A percentile compares a stretch with the other conserved stretches of the same genome.
Evolutionary conservation across 2,329 filamentous ascomycete species (phyloP).

Genomic region (Diaporthe ampelina): DNA sequence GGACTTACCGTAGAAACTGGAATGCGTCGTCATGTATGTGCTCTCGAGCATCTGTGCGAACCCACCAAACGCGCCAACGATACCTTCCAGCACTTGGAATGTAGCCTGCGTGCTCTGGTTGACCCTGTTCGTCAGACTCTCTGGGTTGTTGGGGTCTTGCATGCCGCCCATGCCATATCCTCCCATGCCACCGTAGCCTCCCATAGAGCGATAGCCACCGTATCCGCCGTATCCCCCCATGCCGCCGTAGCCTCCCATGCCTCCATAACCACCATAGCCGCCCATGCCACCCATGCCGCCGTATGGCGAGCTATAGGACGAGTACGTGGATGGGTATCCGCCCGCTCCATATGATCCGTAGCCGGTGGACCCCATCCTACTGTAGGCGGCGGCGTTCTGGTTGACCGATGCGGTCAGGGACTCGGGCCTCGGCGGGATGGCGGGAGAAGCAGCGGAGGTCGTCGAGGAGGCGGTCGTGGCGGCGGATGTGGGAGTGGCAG

Average conservation of each 20-base stretch:
- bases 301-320: slow-evolving; percentile 59
- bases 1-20: slow-evolving; percentile 92
- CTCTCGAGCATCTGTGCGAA: slow-evolving; percentile 99
- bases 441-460: slow-evolving; percentile 68
- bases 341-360: slow-evolving; percentile 56
- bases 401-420: slow-evolving; percentile 85
- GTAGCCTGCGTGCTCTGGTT: slow-evolving; percentile 95
- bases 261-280: slow-evolving; percentile 52
- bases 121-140: slow-evolving; percentile 95
- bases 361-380: slow-evolving; percentile 57
- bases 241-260: slow-evolving; percentile 58
- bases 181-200: slow-evolving; percentile 57
- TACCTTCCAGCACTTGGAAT: slow-evolving; percentile 97
- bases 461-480: slow-evolving; percentile 56
- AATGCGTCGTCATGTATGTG: slow-evolving; percentile 99
- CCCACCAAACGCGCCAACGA: slow-evolving; percentile 95
- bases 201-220: slow-evolving; percentile 55
- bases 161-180: slow-evolving; percentile 59
- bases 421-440: slow-evolving; percentile 84
- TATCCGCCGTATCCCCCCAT: slow-evolving; percentile 61
- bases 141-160: slow-evolving; percentile 84
- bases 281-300: slow-evolving; percentile 55
- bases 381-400: slow-evolving; percentile 89
- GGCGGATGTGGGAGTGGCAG: slow-evolving; percentile 55
- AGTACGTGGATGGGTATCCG: slow-evolving; percentile 54